Base-by-base conservation (phyloP, 2,329 filamentous ascomycete genomes). In the Xylariaceae sp. region DNA sequence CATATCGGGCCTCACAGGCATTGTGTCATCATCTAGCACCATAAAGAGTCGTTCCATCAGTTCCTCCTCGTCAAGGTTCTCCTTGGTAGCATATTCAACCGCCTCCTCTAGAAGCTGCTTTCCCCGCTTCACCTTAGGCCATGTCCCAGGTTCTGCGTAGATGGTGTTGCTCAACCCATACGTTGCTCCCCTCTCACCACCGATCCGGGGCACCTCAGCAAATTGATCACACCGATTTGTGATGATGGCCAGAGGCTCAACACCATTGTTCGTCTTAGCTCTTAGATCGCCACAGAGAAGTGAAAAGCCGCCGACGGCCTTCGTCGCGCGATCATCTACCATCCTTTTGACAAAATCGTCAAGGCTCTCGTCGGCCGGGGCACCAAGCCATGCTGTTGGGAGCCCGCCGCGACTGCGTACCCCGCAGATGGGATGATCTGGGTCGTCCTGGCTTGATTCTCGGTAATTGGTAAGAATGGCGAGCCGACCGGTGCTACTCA, bases 401-500 rank as follows among this genome's bases (percentile, higher is more conserved):
- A 88, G 84, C 42, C 76, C 80, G 44, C 85, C 85, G 48, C 85
- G 78, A 66, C 83, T 86, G 63, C 77, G 80, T 55, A 75, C 72
- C 15, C 78, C 82, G 65, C 77, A 72, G 26, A 86, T 72, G 3
- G 81, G 80, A 58, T 82, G 79, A 13, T 73, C 72, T 3, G 73
- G 72, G 64, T 83, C 79, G 51, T 77, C 66, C 18, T 74, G 64
- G 49, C 76, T 70, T 20, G 73, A 75, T 72, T 88, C 85, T 53
- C 83, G 80, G 65, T 84, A 88, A 72, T 88, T 88, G 50, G 85
- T 88, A 53, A 88, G 75, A 10, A 87, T 79, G 7, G 85, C 84
- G 49, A 88, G 75, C 52, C 81, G 77, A 10, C 85, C 85, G 3
- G 76, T 71, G 60, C 79, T 78, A 40, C 80, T 85, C 55, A 88